Base-by-base conservation (phyloP, 768 basidiomycete genomes). In the Candolleomyces efflorescens region DNA sequence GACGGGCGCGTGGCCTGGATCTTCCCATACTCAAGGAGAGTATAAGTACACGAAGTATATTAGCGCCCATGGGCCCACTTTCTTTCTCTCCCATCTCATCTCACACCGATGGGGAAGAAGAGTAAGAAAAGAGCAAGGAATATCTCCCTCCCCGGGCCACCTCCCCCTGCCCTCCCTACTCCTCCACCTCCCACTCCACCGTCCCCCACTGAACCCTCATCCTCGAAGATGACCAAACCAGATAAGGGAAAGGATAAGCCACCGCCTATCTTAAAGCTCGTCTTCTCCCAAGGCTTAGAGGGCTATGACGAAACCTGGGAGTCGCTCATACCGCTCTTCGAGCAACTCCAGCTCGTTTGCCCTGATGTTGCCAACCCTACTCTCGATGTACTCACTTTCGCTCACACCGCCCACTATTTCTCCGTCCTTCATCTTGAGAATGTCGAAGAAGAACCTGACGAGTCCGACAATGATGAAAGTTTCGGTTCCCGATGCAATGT, bases 371-470 rank as follows among this genome's bases (percentile, higher is more conserved):
- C 75, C 5, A 62, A 70, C 56, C 71, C 74, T 0, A 59, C 60
- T 4, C 56, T 74, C 26, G 79, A 80, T 60, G 55, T 81, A 1
- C 47, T 80, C 17, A 73, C 75, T 0, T 82, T 82, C 55, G 69
- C 75, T 5, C 55, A 64, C 20, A 65, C 60, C 15, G 69, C 73
- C 5, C 66, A 70, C 51, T 78, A 68, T 65, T 78, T 80, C 63
- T 78, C 71, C 10, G 71, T 78, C n/a, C 73, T 83, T n/a, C 18
- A 38, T 32, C 32, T 59, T 22, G 53, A 44, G 58, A 54, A 39
- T 32, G 15, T 11, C 5, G 26, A 45, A 15, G 44, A 22, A 5
- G 27, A 45, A 36, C 26, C 39, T 18, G 41, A 3, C 1, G 23
- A 54, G 36, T 2, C 13, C 17, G 39, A 18, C 24, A 59, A 57